These are phyloP conservation scores for Stagonosporopsis tanaceti DNA, from an alignment of 2,329 filamentous ascomycete genomes.

Conservation along the genomic window DNA sequence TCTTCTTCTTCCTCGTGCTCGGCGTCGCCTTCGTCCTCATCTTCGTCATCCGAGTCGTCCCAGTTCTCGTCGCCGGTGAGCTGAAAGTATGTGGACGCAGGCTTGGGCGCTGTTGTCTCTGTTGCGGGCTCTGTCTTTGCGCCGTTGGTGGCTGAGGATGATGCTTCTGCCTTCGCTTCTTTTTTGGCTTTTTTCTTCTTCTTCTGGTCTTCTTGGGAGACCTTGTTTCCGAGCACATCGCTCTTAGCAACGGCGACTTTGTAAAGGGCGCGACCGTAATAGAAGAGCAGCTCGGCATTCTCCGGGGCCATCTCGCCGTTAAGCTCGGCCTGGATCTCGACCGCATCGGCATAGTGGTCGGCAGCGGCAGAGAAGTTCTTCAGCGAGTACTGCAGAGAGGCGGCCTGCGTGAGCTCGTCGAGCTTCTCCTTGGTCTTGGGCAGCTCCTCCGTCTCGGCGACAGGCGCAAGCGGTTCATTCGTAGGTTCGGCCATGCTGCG, in stretches of 20 bases:
- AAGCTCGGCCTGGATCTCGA: slow-evolving; percentile 86
- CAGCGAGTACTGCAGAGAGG: slow-evolving; percentile 83
- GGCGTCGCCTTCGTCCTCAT: slow-evolving; percentile 64
- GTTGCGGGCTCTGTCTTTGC: slow-evolving; percentile 55
- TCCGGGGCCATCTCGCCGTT: slow-evolving; percentile 91
- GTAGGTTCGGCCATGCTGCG: slow-evolving; percentile 38
- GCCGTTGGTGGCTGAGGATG: slow-evolving; percentile 36
- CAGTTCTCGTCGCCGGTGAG: slow-evolving; percentile 96
- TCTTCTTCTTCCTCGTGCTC: slow-evolving; percentile 62
- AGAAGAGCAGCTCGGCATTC: slow-evolving; percentile 92
- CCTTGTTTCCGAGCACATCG: slow-evolving; percentile 87
- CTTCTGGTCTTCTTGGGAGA: slow-evolving; percentile 66
- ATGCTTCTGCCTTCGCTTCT: slow-evolving; percentile 48
- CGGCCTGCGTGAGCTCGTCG: slow-evolving; percentile 80
- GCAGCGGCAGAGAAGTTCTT: slow-evolving; percentile 88
- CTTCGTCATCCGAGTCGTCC: slow-evolving; percentile 65
- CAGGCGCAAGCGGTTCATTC: slow-evolving; percentile 27
- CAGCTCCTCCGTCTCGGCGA: slow-evolving; percentile 34
- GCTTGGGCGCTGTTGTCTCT: slow-evolving; percentile 67
- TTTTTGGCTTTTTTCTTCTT: slow-evolving; percentile 61
- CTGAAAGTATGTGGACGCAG: slow-evolving; percentile 71
- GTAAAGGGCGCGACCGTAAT: slow-evolving; percentile 93
- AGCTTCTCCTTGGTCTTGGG: slow-evolving; percentile 67
- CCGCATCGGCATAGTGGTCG: slow-evolving; percentile 87
- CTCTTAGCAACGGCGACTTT: slow-evolving; percentile 93